Base-by-base conservation (phyloP, 768 basidiomycete genomes). In the Boletus vinaceobasis region DNA sequence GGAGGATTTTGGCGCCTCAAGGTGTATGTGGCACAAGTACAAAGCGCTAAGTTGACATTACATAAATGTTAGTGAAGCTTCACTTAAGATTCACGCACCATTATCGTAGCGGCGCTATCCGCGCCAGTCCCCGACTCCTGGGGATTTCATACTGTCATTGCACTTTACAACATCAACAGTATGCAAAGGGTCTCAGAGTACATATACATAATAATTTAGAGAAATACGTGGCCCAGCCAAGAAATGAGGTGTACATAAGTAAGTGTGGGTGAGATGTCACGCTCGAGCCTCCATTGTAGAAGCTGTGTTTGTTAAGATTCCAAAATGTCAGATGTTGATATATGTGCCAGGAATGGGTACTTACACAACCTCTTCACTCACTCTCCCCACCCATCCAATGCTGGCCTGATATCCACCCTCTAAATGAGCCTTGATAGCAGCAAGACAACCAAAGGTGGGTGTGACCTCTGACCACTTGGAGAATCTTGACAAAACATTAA, bases 271-370 rank as follows among this genome's bases (percentile, higher is more conserved):
- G 38, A 98, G 73, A 44, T 94, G 56, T 87, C 85, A 59, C 83
- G 84, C 71, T 98, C 96, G 37, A 89, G 77, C 93, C 93, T 0
- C 96, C 96, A 58, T 93, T 85, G 70, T 98, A 98, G 68, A 98
- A 98, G 0, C 91, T 93, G 58, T 5, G 0, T 19, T 46, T 15
- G 15, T 11, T 3, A n/a, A 7, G 5, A 15, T n/a, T 6, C 10
- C 2, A 27, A 3, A 4, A 6, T 2, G 19, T 60, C 48, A 60
- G 48, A 38, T 4, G 27, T 26, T 51, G 1, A 46, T 46, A 35
- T 45, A 50, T 43, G 43, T 42, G 31, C n/a, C 29, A 17, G 43
- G 35, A 11, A 49, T 13, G 14, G 5, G 26, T 48, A 80, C 90
- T 65, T 59, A 88, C 84, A 96, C 96, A 35, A 98, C 80, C 68